phyloP scores from a whole-genome alignment of 2,329 filamentous ascomycete genomes.

The Fusarium agapanthi region DNA sequence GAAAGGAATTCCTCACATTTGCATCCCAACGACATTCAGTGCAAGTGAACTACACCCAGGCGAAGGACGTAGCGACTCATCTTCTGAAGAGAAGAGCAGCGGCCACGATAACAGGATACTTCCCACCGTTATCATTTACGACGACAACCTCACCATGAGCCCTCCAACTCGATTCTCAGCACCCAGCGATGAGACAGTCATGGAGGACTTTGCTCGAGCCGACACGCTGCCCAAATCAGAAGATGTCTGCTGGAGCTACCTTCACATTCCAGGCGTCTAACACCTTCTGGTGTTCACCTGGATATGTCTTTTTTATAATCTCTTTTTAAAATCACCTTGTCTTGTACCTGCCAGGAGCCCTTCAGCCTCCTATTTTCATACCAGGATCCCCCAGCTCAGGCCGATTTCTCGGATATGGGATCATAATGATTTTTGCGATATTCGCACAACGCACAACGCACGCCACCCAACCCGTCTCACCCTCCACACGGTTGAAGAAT shows the following conservation, averaged over 20 bases:
- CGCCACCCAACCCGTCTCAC: neutral
- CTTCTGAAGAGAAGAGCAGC: neutral
- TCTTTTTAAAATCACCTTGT: conserved; percentile 1
- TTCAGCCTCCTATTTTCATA: conserved; percentile 16
- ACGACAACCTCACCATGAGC: conserved; percentile 48
- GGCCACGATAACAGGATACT: conserved; percentile 7
- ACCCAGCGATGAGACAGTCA: conserved; percentile 32
- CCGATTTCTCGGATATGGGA: conserved; percentile 27
- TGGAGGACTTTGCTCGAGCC: conserved; percentile 27
- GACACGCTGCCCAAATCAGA: conserved; percentile 31
- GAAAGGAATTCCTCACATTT: conserved; percentile 64
- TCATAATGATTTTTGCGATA: conserved; percentile 17
- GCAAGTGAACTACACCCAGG: conserved; percentile 62
- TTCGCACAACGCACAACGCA: conserved; percentile 1
- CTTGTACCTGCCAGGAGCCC: conserved; percentile 18
- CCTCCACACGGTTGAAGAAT: neutral
- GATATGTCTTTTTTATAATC: neutral
- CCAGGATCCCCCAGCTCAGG: neutral
- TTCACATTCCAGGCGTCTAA: conserved; percentile 50
- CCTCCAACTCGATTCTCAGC: conserved; percentile 42
- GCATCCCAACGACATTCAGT: conserved; percentile 67
- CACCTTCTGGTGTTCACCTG: neutral
- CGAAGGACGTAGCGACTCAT: neutral
- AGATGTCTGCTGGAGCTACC: conserved; percentile 47
- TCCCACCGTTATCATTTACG: conserved; percentile 50